These are phyloP conservation scores for Pseudogymnoascus sp. DNA, from an alignment of 2,329 filamentous ascomycete species.

Conservation along the genomic window DNA sequence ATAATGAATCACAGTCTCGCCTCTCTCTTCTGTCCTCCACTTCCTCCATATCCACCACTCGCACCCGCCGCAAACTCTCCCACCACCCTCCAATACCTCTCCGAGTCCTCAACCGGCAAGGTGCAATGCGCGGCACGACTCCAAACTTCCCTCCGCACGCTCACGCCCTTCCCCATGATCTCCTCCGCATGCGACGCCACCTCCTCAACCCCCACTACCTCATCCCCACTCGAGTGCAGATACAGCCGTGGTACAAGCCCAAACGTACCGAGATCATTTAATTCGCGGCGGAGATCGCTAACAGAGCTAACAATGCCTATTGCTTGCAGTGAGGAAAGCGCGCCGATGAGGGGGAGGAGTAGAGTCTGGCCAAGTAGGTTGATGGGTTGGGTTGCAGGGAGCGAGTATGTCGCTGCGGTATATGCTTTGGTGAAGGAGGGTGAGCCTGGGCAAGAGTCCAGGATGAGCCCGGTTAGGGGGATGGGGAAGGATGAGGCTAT, in stretches of 20 bases:
- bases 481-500: background rate
- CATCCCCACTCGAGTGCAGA: background rate
- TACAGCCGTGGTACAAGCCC: background rate
- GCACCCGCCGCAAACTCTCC: background rate
- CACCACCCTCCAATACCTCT: background rate
- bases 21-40: background rate
- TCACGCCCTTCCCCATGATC: background rate
- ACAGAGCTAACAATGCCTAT: background rate
- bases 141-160: background rate
- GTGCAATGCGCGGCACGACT: background rate
- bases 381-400: background rate
- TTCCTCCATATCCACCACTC: background rate
- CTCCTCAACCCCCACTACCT: background rate
- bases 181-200: background rate
- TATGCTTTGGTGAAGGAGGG: background rate
- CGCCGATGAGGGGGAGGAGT: background rate
- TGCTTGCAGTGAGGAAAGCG: slow-evolving; percentile 8
- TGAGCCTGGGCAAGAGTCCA: background rate
- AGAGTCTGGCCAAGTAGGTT: slow-evolving; percentile 10
- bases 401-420: background rate
- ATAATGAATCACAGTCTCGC: background rate
- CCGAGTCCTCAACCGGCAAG: background rate
- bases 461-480: slow-evolving; percentile 5
- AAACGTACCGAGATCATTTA: background rate
- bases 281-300: background rate